Conservation (phyloP, 768 basidiomycete species). For the Russula sp. region DNA sequence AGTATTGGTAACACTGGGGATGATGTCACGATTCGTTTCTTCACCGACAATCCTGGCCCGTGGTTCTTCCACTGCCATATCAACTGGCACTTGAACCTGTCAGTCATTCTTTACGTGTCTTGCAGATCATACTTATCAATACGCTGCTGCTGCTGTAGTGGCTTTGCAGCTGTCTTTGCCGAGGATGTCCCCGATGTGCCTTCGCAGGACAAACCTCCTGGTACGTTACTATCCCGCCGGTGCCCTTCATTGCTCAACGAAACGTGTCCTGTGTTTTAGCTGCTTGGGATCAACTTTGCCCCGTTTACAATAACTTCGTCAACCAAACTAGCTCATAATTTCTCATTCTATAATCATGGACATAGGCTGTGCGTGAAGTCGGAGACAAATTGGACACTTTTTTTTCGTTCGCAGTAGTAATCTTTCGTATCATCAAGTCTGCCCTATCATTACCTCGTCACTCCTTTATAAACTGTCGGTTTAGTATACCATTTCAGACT, state of each 20-base stretch:
- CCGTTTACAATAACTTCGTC: constrained; percentile 1
- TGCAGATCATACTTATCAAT: too few species aligned
- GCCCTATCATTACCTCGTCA: not conserved
- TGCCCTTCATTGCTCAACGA: not conserved
- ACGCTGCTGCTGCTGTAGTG: not conserved
- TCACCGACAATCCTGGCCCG: constrained; percentile 35
- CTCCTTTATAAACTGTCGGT: not conserved
- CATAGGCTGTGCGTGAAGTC: not conserved
- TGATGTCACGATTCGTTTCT: constrained; percentile 33
- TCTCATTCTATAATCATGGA: not conserved
- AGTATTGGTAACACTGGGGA: constrained; percentile 17
- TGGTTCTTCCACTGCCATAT: constrained; percentile 37
- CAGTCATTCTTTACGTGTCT: not conserved
- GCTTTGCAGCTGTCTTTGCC: constrained; percentile 5
- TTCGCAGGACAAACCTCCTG: not conserved
- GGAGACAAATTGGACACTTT: not conserved
- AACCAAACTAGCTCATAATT: too few species aligned
- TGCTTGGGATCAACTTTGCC: constrained; percentile 15
- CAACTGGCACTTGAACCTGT: constrained; percentile 29
- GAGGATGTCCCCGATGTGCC: not conserved
- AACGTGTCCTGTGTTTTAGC: not conserved
- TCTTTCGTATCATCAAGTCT: not conserved
- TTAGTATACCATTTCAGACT: not conserved
- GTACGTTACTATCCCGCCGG: not conserved
- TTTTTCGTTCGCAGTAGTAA: not conserved